Percentiles rank a stretch among this genome's conserved stretches.
Conservation (phyloP, 192 early-diverging fungal genomes). For the Backusella westeae region DNA sequence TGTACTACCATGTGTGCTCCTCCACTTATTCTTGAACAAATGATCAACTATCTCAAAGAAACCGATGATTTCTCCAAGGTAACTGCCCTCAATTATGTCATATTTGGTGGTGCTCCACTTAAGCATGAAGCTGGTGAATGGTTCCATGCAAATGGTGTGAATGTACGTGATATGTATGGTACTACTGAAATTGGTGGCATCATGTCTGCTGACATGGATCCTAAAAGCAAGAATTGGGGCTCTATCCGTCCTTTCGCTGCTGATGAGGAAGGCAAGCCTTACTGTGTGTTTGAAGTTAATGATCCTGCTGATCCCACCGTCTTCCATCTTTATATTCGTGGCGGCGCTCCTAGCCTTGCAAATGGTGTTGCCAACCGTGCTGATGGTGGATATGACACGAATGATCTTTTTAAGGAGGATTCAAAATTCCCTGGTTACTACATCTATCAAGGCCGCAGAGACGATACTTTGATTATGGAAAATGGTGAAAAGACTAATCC, state of each 20-base stretch:
- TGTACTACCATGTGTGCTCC: constrained; percentile 3
- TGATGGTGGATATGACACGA: constrained; percentile 28
- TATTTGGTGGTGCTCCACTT: constrained; percentile 7
- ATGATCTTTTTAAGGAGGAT: constrained; percentile 16
- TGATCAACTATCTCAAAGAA: constrained; percentile 1
- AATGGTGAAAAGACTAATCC: constrained; percentile 42
- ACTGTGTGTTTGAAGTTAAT: constrained; percentile 4
- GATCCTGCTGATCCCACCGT: neutral
- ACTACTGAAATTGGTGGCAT: neutral
- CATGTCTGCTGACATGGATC: neutral
- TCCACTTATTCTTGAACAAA: constrained; percentile 1
- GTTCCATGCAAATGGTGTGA: neutral
- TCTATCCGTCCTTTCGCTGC: neutral
- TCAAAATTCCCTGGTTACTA: constrained; percentile 16
- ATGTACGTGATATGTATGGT: neutral
- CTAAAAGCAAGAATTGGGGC: neutral
- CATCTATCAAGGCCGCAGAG: constrained; percentile 18
- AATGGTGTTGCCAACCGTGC: constrained; percentile 11
- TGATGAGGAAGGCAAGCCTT: neutral
- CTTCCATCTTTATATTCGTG: constrained; percentile 6
- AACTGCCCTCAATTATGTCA: neutral
- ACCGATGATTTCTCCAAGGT: neutral
- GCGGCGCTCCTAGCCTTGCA: constrained; percentile 14
- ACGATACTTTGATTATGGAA: constrained; percentile 15
- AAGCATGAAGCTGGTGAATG: constrained; percentile 9